These are phyloP conservation scores for Tricholoma bakamatsutake DNA, from an alignment of 768 basidiomycete species.

Conservation along the genomic window DNA sequence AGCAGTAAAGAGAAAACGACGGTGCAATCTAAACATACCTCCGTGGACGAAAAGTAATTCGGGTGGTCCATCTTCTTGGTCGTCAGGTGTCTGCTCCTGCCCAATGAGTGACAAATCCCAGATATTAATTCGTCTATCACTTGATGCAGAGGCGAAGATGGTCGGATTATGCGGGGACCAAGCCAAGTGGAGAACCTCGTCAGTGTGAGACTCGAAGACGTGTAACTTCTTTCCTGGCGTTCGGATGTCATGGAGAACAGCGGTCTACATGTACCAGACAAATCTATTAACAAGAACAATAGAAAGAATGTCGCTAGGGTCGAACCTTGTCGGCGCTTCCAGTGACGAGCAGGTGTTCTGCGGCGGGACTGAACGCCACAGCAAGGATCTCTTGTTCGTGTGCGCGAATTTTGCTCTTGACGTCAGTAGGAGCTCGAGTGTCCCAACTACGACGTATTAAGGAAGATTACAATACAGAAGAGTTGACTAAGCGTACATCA, in stretches of 20 bases:
- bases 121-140: constrained; percentile 88
- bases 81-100: constrained; percentile 94
- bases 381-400: constrained; percentile 90
- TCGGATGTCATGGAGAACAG: constrained; percentile 84
- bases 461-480: neutral
- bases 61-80: constrained; percentile 97
- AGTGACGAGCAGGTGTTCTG: constrained; percentile 76
- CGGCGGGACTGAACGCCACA: constrained; percentile 84
- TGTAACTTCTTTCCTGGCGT: constrained; percentile 72
- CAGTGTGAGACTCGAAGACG: constrained; percentile 87
- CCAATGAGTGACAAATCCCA: constrained; percentile 95
- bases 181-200: constrained; percentile 88
- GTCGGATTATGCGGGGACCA: constrained; percentile 95
- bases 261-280: constrained; percentile 48
- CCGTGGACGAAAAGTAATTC: constrained; percentile 96
- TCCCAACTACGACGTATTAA: constrained; percentile 68
- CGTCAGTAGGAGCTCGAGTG: constrained; percentile 66
- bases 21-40: constrained; percentile 42
- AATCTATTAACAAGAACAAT: neutral
- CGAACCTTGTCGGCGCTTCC: constrained; percentile 90
- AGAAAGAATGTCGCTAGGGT: neutral
- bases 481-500: constrained; percentile 61
- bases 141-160: constrained; percentile 91
- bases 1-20: neutral
- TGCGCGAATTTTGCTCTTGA: constrained; percentile 69